Percentiles rank a stretch among this genome's conserved stretches.
Evolutionary conservation across 192 early-diverging fungal genomes (phyloP).

Genomic region (Podochytrium sp.): DNA sequence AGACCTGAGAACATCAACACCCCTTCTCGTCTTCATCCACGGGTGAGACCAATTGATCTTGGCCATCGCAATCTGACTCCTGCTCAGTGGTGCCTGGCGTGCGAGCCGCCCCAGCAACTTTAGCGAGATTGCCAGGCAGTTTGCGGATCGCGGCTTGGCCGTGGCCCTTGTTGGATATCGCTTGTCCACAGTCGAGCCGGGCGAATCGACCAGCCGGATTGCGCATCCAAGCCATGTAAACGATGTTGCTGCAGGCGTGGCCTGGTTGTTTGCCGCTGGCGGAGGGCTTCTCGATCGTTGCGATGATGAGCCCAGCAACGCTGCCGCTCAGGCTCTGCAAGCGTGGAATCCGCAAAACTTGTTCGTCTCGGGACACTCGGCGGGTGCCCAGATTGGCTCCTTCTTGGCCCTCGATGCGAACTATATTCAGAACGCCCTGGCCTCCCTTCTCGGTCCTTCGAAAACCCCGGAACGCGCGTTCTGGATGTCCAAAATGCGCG

Average conservation of each 20-base stretch:
- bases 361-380: slow-evolving; percentile 45
- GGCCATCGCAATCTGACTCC: slow-evolving; percentile 41
- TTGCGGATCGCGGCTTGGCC: slow-evolving; percentile 51
- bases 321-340: neutral
- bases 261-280: slow-evolving; percentile 41
- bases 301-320: neutral
- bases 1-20: neutral
- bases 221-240: slow-evolving; percentile 70
- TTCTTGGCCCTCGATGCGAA: slow-evolving; percentile 62
- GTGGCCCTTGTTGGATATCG: slow-evolving; percentile 81
- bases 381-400: slow-evolving; percentile 74
- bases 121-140: slow-evolving; percentile 46
- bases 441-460: neutral
- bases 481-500: slow-evolving; percentile 43
- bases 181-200: slow-evolving; percentile 36
- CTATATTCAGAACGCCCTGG: slow-evolving; percentile 5
- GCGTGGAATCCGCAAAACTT: slow-evolving; percentile 6
- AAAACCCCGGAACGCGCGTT: neutral
- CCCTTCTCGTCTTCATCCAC: neutral
- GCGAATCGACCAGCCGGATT: neutral
- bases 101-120: slow-evolving; percentile 65
- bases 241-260: slow-evolving; percentile 64
- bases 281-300: neutral
- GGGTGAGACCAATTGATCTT: neutral
- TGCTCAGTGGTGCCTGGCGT: slow-evolving; percentile 90